Percentiles rank a stretch among this genome's conserved stretches.
phyloP scores from a whole-genome alignment of 169 alveolate species.

The Cryptosporidium xiaoi region DNA sequence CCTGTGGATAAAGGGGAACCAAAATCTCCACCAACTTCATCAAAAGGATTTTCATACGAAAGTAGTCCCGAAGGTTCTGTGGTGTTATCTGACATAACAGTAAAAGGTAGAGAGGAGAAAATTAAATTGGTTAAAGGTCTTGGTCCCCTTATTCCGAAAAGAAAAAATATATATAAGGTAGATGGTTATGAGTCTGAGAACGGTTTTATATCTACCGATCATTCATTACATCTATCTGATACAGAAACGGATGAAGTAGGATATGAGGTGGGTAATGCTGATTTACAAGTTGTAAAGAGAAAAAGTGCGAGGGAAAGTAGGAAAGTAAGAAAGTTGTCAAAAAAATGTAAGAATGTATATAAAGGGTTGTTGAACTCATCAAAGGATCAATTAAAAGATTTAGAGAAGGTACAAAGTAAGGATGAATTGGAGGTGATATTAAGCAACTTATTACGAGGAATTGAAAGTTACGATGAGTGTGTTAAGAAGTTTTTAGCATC shows the following conservation, averaged over 20 bases:
- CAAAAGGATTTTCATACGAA: too few species aligned
- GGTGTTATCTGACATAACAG: too few species aligned
- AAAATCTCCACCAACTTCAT: too few species aligned
- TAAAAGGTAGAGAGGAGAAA: neutral
- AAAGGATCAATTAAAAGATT: too few species aligned
- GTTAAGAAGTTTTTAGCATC: conserved; percentile 17
- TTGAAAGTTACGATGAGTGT: conserved; percentile 18
- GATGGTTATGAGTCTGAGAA: conserved; percentile 1
- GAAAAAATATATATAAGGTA: neutral
- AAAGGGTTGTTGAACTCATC: too few species aligned
- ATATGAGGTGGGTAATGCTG: neutral
- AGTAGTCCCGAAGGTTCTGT: too few species aligned
- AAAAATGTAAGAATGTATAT: neutral
- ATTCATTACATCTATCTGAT: neutral
- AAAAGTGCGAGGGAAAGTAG: neutral
- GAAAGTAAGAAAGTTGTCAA: neutral
- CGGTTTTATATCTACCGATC: neutral
- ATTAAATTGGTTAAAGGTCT: neutral
- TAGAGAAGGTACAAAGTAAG: neutral
- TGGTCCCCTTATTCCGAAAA: conserved; percentile 1
- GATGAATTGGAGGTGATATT: neutral
- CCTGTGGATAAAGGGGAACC: too few species aligned
- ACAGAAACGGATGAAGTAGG: neutral
- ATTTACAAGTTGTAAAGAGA: neutral
- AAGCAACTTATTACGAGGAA: neutral